Conservation (phyloP, 1,139 yeast genomes). For the Candida buenavistaensis region DNA sequence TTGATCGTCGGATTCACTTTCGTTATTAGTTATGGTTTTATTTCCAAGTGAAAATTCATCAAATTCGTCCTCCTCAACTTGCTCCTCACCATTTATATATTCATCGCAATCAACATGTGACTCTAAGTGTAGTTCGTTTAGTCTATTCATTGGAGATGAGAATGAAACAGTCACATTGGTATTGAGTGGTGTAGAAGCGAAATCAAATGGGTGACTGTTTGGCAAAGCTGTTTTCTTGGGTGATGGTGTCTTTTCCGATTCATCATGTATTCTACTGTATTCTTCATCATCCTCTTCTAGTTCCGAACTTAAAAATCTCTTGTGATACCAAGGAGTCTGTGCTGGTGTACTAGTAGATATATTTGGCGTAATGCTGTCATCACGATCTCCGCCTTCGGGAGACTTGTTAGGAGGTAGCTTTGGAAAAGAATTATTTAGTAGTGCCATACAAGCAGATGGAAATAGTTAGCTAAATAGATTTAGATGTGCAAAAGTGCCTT, state of each 20-base stretch:
- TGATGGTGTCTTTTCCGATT: conserved; percentile 14
- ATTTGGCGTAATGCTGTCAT: conserved; percentile 1
- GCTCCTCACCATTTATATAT: conserved; percentile 6
- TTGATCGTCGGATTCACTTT: conserved; percentile 11
- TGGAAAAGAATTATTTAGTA: conserved; percentile 6
- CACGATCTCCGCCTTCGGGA: too few relatives aligned
- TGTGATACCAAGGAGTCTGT: conserved; percentile 11
- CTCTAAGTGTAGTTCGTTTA: conserved; percentile 30
- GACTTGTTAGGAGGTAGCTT: conserved; percentile 1
- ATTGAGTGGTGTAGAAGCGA: conserved; percentile 38
- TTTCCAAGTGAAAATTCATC: conserved; percentile 18
- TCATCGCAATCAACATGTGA: conserved; percentile 7
- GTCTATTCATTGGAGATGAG: conserved; percentile 37
- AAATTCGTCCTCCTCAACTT: conserved; percentile 15
- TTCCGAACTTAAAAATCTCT: conserved; percentile 5
- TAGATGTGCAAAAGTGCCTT: too few relatives aligned
- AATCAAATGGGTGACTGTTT: conserved; percentile 8
- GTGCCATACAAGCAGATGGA: too few relatives aligned
- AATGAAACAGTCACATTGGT: conserved; percentile 25
- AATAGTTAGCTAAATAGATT: too few relatives aligned
- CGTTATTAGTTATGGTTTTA: conserved; percentile 18
- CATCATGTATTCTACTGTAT: not conserved
- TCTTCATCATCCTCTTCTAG: conserved; percentile 6
- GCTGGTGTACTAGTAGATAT: conserved; percentile 4
- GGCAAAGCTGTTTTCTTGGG: conserved; percentile 9